Evolutionary conservation across 108 stramenopile genomes (phyloP).

Genomic region (Cyclotella distinguenda): DNA sequence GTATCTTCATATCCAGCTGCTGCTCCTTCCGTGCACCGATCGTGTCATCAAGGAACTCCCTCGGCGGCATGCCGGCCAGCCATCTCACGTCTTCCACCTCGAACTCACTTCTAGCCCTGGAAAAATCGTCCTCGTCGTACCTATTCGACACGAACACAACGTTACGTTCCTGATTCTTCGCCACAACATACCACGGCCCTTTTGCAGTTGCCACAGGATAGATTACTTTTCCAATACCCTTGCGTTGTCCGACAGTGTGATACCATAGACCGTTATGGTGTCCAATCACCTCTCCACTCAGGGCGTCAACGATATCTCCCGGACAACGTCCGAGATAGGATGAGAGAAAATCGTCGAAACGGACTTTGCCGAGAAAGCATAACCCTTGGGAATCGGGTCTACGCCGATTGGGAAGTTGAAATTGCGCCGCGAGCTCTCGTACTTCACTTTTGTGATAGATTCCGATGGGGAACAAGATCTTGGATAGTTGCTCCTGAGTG

Average conservation of each 20-base stretch:
- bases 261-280: slow-evolving; percentile 94
- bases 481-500: slow-evolving; percentile 80
- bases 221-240: slow-evolving; percentile 88
- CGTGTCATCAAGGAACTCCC: slow-evolving; percentile 29
- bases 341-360: slow-evolving; percentile 90
- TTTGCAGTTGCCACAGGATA: slow-evolving; percentile 61
- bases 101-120: slow-evolving; percentile 64
- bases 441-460: slow-evolving; percentile 84
- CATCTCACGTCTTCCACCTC: slow-evolving; percentile 87
- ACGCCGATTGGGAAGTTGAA: slow-evolving; percentile 87
- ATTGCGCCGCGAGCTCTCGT: slow-evolving; percentile 85
- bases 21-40: slow-evolving; percentile 37
- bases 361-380: slow-evolving; percentile 94
- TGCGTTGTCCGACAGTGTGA: slow-evolving; percentile 96
- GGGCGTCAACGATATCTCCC: slow-evolving; percentile 83
- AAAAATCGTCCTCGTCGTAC: slow-evolving; percentile 78
- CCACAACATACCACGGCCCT: slow-evolving; percentile 98
- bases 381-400: slow-evolving; percentile 92
- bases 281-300: slow-evolving; percentile 81
- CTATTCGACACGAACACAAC: slow-evolving; percentile 88
- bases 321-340: slow-evolving; percentile 81
- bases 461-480: slow-evolving; percentile 92
- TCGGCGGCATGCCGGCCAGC: slow-evolving; percentile 67
- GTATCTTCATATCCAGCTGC: slow-evolving; percentile 79
- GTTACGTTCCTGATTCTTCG: slow-evolving; percentile 79